Conservation (phyloP, 179 eudicot species). For the Drosera spatulata region DNA sequence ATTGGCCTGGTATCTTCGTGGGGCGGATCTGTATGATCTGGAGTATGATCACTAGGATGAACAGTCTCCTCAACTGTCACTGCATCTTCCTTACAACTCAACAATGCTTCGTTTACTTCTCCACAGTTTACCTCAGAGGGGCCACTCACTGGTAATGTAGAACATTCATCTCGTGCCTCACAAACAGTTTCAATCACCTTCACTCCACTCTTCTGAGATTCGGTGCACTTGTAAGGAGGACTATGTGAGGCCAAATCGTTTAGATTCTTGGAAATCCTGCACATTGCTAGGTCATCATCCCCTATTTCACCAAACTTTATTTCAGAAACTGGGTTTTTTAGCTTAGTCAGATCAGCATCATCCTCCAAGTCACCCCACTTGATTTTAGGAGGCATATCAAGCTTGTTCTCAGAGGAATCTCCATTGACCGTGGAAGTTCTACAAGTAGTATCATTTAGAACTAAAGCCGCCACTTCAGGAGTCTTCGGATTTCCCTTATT, state of each 20-base stretch:
- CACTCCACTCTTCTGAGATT: constrained; percentile 15
- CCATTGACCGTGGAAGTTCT: constrained; percentile 12
- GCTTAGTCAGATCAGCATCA: constrained; percentile 22
- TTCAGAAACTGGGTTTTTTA: constrained; percentile 27
- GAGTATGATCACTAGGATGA: constrained; percentile 15
- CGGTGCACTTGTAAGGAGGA: constrained; percentile 14
- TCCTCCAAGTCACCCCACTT: constrained; percentile 75
- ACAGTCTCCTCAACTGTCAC: constrained; percentile 14
- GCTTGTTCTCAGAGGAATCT: constrained; percentile 20
- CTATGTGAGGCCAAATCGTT: constrained; percentile 18
- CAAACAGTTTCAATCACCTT: constrained; percentile 20
- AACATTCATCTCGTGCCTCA: constrained; percentile 14
- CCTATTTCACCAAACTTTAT: constrained; percentile 43
- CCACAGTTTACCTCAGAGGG: constrained; percentile 23
- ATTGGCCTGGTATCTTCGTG: constrained; percentile 8
- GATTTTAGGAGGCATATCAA: constrained; percentile 31
- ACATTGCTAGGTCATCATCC: constrained; percentile 27
- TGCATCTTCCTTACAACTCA: constrained; percentile 23
- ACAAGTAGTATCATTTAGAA: constrained; percentile 14
- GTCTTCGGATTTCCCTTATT: constrained; percentile 14
- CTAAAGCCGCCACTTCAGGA: constrained; percentile 13
- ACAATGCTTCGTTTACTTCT: constrained; percentile 36
- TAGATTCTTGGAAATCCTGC: constrained; percentile 24
- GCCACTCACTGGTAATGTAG: constrained; percentile 10
- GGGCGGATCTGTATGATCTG: constrained; percentile 12